Percentiles rank a stretch among this genome's conserved stretches.
These are phyloP conservation scores for Wickerhamiella sorbophila DNA, from an alignment of 805 yeast genomes.

Conservation along the genomic window DNA sequence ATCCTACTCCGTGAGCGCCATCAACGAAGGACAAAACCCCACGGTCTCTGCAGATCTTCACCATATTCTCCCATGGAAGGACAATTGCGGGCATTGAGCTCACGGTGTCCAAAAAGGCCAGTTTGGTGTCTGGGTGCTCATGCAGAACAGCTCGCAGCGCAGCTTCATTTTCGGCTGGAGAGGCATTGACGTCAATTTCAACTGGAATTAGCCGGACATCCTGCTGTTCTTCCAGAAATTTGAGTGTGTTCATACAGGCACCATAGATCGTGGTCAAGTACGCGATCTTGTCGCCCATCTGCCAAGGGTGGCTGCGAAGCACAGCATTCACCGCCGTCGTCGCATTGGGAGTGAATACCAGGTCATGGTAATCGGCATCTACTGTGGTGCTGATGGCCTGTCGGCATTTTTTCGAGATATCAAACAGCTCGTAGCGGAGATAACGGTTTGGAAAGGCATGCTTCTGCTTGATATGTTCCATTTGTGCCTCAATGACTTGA, in stretches of 20 bases:
- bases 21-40: conserved; percentile 44
- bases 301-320: conserved; percentile 39
- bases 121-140: conserved; percentile 22
- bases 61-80: conserved; percentile 41
- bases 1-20: conserved; percentile 60
- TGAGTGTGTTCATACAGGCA: conserved; percentile 38
- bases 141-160: conserved; percentile 20
- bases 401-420: conserved; percentile 18
- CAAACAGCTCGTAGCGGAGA: conserved; percentile 21
- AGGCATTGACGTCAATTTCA: conserved; percentile 28
- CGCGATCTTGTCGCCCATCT: conserved; percentile 38
- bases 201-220: conserved; percentile 25
- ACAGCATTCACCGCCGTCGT: conserved; percentile 46
- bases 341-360: conserved; percentile 46
- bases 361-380: conserved; percentile 32
- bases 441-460: conserved; percentile 36
- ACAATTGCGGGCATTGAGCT: conserved; percentile 49
- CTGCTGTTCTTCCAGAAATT: conserved; percentile 17
- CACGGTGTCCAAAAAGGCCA: conserved; percentile 42
- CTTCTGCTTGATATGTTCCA: conserved; percentile 22
- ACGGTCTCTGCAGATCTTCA: conserved; percentile 32
- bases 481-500: conserved; percentile 30
- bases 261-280: conserved; percentile 38
- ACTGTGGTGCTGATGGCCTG: conserved; percentile 31
- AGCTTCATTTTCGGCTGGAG: conserved; percentile 34